A percentile compares a stretch with the other conserved stretches of the same genome.
These are phyloP conservation scores for Marasmius tenuissimus DNA, from an alignment of 1,284 basidiomycete species.

Conservation along the genomic window DNA sequence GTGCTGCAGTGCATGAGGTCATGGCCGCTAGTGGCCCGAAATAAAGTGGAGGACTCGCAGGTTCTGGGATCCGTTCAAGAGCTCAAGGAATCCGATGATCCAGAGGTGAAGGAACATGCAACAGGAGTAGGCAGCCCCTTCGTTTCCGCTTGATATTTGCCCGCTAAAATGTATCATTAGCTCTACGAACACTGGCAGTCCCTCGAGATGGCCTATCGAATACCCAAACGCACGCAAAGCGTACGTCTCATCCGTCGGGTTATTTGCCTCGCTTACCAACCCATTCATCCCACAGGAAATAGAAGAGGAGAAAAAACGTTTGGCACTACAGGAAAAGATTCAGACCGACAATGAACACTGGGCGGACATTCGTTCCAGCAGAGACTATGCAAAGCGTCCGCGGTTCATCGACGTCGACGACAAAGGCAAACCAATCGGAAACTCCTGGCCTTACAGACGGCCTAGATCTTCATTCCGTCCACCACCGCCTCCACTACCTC, in stretches of 20 bases:
- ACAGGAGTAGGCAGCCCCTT: slow-evolving; percentile 46
- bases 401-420: background rate
- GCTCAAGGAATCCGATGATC: slow-evolving; percentile 57
- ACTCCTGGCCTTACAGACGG: background rate
- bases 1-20: slow-evolving; percentile 71
- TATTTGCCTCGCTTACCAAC: background rate
- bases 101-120: slow-evolving; percentile 53
- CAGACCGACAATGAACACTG: background rate
- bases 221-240: slow-evolving; percentile 69
- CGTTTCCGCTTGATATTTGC: background rate
- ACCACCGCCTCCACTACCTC: background rate
- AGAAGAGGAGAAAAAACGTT: background rate
- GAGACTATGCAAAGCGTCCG: background rate
- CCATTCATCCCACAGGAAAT: background rate
- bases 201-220: slow-evolving; percentile 79
- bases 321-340: background rate
- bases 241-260: background rate
- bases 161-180: slow-evolving; percentile 30
- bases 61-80: slow-evolving; percentile 68
- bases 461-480: background rate
- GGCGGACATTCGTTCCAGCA: too few species aligned
- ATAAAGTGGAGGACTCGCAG: slow-evolving; percentile 92
- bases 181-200: slow-evolving; percentile 75
- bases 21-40: slow-evolving; percentile 87
- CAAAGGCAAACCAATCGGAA: background rate